Conservation (phyloP, 441 rosid genomes). For the Codiaeum variegatum region DNA sequence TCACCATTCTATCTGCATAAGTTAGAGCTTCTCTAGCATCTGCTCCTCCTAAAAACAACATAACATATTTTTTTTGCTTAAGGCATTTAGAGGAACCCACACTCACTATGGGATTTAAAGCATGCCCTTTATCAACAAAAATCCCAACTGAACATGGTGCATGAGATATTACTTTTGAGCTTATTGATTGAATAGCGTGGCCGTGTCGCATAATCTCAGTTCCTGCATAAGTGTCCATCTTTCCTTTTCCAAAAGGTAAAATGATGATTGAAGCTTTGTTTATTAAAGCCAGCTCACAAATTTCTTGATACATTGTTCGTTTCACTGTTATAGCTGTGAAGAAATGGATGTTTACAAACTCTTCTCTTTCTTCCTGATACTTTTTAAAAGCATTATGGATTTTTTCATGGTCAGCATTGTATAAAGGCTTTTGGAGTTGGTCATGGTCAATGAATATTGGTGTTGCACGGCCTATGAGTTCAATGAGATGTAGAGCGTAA, state of each 20-base stretch:
- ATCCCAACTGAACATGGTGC: conserved; percentile 78
- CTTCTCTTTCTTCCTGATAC: conserved; percentile 38
- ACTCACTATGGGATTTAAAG: conserved; percentile 22
- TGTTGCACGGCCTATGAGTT: conserved; percentile 47
- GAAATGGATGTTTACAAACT: conserved; percentile 32
- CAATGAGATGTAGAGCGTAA: conserved; percentile 52
- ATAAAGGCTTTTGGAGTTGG: conserved; percentile 11
- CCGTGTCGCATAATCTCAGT: conserved; percentile 33
- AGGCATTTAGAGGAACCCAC: not conserved
- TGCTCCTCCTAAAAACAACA: conserved; percentile 68
- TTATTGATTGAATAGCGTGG: conserved; percentile 29
- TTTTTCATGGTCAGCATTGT: conserved; percentile 27
- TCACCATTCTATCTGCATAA: conserved; percentile 50
- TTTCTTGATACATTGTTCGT: conserved; percentile 61
- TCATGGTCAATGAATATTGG: conserved; percentile 54
- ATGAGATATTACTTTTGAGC: conserved; percentile 38
- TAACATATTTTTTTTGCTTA: conserved; percentile 25
- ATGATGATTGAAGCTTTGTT: conserved; percentile 50
- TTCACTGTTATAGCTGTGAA: conserved; percentile 47
- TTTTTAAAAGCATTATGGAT: conserved; percentile 38
- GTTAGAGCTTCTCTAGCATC: conserved; percentile 68
- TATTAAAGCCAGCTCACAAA: conserved; percentile 58
- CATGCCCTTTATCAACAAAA: conserved; percentile 43
- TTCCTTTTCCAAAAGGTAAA: conserved; percentile 43
- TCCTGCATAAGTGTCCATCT: conserved; percentile 20